Evolutionary conservation across 169 alveolate species (phyloP).

Genomic region (Babesia bigemina): DNA sequence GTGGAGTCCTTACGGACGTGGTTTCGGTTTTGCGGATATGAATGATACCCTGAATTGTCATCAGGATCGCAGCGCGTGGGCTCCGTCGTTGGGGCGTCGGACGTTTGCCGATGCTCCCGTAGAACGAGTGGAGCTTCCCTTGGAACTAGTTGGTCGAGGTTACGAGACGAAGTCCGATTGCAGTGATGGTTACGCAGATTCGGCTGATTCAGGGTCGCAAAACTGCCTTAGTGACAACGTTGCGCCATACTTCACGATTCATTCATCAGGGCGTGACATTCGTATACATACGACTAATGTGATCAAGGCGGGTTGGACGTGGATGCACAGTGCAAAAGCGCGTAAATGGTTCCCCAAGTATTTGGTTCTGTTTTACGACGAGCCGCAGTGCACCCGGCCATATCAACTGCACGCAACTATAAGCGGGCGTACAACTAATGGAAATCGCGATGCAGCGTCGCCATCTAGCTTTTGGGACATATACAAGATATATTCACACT

Average conservation of each 20-base stretch:
- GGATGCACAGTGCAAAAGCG: constrained; percentile 44
- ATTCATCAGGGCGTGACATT: neutral
- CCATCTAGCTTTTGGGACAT: constrained; percentile 46
- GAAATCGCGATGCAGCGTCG: neutral
- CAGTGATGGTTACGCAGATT: neutral
- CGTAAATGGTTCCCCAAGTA: constrained; percentile 52
- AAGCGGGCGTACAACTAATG: neutral
- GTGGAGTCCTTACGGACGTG: neutral
- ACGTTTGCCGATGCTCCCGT: neutral
- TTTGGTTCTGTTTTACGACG: constrained; percentile 40
- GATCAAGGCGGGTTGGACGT: constrained; percentile 58
- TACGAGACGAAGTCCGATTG: neutral
- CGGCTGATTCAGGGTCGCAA: neutral
- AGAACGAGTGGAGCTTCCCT: constrained; percentile 8
- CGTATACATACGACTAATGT: constrained; percentile 8
- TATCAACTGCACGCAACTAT: constrained; percentile 7
- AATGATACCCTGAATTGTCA: neutral
- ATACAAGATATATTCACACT: constrained; percentile 30
- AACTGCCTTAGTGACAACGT: neutral
- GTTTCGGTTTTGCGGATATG: neutral
- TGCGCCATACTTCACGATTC: neutral
- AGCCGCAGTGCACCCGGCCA: neutral
- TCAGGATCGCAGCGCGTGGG: neutral
- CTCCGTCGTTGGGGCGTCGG: constrained; percentile 9
- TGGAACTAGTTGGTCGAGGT: constrained; percentile 4